phyloP scores from a whole-genome alignment of 2,329 filamentous ascomycete genomes.

The Verticillium longisporum region DNA sequence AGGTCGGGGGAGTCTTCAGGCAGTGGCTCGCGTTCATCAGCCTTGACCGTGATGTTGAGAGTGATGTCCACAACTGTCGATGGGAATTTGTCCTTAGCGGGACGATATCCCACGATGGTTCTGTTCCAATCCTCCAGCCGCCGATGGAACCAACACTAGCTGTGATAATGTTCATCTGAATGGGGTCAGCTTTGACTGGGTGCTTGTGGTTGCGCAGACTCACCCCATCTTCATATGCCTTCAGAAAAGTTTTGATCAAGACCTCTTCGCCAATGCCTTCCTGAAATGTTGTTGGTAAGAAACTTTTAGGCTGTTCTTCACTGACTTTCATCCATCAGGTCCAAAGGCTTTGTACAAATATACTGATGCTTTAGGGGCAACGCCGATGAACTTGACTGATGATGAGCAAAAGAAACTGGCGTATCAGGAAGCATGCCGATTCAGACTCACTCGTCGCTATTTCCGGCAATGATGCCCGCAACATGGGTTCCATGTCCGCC shows the following conservation, averaged over 20 bases:
- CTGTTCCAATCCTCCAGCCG: constrained; percentile 9
- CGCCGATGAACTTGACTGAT: constrained; percentile 13
- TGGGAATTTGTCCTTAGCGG: constrained; percentile 25
- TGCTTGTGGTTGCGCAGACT: background rate
- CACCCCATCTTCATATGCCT: constrained; percentile 25
- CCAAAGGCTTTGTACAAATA: constrained; percentile 19
- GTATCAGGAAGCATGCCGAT: background rate
- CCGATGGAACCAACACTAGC: constrained; percentile 25
- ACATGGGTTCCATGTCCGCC: constrained; percentile 36
- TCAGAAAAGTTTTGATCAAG: constrained; percentile 24
- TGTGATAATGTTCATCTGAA: constrained; percentile 31
- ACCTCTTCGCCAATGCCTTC: constrained; percentile 4
- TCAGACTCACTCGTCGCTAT: constrained; percentile 13
- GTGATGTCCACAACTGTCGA: constrained; percentile 22
- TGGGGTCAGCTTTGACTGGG: background rate
- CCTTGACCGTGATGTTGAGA: constrained; percentile 16
- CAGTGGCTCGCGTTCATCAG: constrained; percentile 20
- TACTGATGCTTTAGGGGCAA: constrained; percentile 19
- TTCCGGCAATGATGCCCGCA: constrained; percentile 38
- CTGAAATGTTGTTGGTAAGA: background rate
- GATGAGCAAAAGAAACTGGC: background rate
- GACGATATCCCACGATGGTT: constrained; percentile 22
- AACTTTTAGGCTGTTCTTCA: too few relatives aligned
- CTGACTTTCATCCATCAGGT: background rate
- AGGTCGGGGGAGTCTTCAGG: constrained; percentile 12